Base-by-base conservation (phyloP, 139 green algal genomes). In the Closterium sp. region DNA sequence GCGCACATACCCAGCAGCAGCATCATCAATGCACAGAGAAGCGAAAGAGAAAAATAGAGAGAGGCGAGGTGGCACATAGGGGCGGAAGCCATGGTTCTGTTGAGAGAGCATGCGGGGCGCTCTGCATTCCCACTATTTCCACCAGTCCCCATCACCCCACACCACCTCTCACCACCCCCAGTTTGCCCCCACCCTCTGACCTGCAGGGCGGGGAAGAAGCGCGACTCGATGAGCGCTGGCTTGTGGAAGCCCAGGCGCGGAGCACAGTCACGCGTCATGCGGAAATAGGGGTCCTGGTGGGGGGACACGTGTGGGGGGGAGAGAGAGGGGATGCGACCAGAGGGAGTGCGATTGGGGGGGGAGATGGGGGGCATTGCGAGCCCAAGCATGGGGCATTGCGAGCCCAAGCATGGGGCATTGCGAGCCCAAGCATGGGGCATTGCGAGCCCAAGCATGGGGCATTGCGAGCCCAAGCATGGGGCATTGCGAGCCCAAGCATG, bases 121-220 rank as follows among this genome's bases (percentile, higher is more conserved):
- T n/a, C n/a, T n/a, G n/a, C 38, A 50, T 50, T 9, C 38, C 38
- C 38, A 50, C 13, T 9, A 50, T 9, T 9, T 9, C 38, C 38
- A 50, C 38, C 38, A 50, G 7, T 50, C 38, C 38, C 38, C 38
- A 50, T 9, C 38, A 50, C 38, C 38, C 38, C 38, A 50, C 38
- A 50, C 38, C 38, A 50, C 38, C 38, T 7, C 38, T 50, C 38
- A 50, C 38, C 38, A 50, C 38, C 38, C 38, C 38, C 38, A 7
- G 13, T 50, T 50, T n/a, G n/a, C n/a, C n/a, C n/a, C n/a, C n/a
- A n/a, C n/a, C 38, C 38, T 79, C 62, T 79, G 17, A 94, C 95
- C 94, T 97, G 96, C 73, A 99, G 95, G n/a, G 97, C 97, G 27
- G 97, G 97, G 95, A 99, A 99, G 96, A 99, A 99, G 9, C 96